Conservation (phyloP, 2,329 filamentous ascomycete species). For the Ceratocystis eucalypticola region DNA sequence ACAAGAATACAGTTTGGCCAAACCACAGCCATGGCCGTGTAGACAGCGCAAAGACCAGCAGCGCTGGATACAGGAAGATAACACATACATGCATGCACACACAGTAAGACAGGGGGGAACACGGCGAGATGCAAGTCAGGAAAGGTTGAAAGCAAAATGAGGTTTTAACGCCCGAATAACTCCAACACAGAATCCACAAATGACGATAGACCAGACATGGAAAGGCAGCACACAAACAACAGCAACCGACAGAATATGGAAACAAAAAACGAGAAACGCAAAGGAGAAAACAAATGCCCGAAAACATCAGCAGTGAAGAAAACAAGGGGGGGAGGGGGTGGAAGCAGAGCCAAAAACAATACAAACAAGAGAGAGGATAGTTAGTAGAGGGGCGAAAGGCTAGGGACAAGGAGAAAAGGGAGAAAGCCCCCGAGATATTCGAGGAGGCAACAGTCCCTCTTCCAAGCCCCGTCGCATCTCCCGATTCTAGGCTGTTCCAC, state of each 20-base stretch:
- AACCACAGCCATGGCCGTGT: neutral
- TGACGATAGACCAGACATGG: neutral
- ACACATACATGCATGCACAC: neutral
- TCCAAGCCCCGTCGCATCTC: too few relatives aligned
- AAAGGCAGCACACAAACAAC: constrained; percentile 8
- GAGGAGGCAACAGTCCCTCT: too few relatives aligned
- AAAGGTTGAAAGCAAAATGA: constrained; percentile 6
- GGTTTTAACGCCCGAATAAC: constrained; percentile 7
- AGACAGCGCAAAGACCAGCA: neutral
- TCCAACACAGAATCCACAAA: constrained; percentile 9
- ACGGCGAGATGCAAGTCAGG: neutral
- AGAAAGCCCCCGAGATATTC: too few relatives aligned
- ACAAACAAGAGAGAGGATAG: too few relatives aligned
- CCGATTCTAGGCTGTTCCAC: neutral
- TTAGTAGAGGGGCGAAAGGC: too few relatives aligned
- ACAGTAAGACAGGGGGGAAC: neutral
- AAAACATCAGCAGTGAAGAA: constrained; percentile 5
- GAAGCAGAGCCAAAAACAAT: neutral
- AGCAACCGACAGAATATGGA: constrained; percentile 3
- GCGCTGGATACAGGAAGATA: neutral
- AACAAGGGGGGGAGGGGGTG: neutral
- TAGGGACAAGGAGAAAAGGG: too few relatives aligned
- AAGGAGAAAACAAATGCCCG: neutral
- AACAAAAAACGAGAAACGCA: constrained; percentile 3
- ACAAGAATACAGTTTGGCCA: too few relatives aligned